Conservation (phyloP, 352 stramenopile species). For the Pythium rishiriense region DNA sequence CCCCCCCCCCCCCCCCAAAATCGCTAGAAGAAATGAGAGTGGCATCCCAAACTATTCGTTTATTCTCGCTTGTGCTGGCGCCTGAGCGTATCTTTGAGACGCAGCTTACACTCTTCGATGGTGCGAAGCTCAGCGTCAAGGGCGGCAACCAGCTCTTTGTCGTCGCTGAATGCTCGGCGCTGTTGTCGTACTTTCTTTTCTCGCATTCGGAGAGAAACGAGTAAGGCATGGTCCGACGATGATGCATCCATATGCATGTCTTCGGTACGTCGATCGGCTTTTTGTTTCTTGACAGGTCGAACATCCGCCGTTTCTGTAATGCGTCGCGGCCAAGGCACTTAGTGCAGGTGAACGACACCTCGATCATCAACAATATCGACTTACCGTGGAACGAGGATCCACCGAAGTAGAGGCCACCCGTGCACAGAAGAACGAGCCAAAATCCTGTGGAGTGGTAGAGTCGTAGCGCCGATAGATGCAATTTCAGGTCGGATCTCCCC, state of each 20-base stretch:
- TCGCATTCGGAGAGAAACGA: slow-evolving; percentile 52
- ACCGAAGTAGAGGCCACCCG: slow-evolving; percentile 68
- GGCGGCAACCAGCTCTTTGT: slow-evolving; percentile 31
- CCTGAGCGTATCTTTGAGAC: slow-evolving; percentile 63
- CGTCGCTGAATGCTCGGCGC: slow-evolving; percentile 16
- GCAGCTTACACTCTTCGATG: slow-evolving; percentile 54
- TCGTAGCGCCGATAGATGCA: slow-evolving; percentile 62
- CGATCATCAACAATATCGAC: neutral
- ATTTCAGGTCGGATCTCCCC: slow-evolving; percentile 60
- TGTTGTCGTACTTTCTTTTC: slow-evolving; percentile 53
- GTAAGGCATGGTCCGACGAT: slow-evolving; percentile 45
- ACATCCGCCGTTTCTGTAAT: slow-evolving; percentile 56
- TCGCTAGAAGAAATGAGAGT: too few relatives aligned
- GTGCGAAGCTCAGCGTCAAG: slow-evolving; percentile 56
- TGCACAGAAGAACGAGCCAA: slow-evolving; percentile 83
- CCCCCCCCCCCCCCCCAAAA: too few relatives aligned
- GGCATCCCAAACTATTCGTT: too few relatives aligned
- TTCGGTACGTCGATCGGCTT: neutral
- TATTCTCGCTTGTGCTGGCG: slow-evolving; percentile 15
- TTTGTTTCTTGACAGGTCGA: neutral
- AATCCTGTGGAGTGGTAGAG: slow-evolving; percentile 76
- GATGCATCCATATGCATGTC: slow-evolving; percentile 16
- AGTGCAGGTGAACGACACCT: neutral
- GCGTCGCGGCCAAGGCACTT: neutral
- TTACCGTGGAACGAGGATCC: slow-evolving; percentile 59